These are phyloP conservation scores for Brasenia schreberi DNA, from an alignment of 164 flowering plant genomes.

Conservation along the genomic window DNA sequence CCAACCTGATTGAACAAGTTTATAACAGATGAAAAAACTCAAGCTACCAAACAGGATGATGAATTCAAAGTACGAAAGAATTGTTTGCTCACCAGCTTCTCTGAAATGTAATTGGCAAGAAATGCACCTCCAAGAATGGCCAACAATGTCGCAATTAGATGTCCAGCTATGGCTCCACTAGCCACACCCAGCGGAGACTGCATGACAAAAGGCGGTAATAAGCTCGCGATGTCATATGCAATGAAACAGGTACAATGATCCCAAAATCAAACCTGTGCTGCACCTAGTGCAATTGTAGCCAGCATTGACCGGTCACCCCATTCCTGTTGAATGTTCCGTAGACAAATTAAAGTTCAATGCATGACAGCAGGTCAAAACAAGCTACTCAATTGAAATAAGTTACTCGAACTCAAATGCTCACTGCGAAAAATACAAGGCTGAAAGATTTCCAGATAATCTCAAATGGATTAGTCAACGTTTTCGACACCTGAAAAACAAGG, in stretches of 20 bases:
- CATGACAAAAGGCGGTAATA: not conserved
- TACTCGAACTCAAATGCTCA: slow-evolving; percentile 16
- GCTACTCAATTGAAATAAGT: not conserved
- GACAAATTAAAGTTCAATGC: not conserved
- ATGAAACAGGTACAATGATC: not conserved
- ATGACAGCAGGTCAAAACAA: not conserved
- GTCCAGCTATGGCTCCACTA: slow-evolving; percentile 90
- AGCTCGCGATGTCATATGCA: not conserved
- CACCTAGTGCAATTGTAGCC: slow-evolving; percentile 96
- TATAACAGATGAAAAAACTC: not conserved
- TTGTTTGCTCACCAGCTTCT: slow-evolving; percentile 64
- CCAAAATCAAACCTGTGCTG: slow-evolving; percentile 67
- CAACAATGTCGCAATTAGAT: slow-evolving; percentile 65
- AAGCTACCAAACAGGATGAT: not conserved
- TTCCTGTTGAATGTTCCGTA: slow-evolving; percentile 41
- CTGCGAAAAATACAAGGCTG: slow-evolving; percentile 92
- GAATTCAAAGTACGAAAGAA: not conserved
- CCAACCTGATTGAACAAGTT: slow-evolving; percentile 51
- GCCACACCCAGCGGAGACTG: slow-evolving; percentile 99
- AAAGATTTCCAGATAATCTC: slow-evolving; percentile 94
- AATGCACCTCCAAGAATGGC: slow-evolving; percentile 89
- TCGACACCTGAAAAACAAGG: slow-evolving; percentile 39
- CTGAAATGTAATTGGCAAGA: slow-evolving; percentile 87
- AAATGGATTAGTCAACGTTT: slow-evolving; percentile 58
- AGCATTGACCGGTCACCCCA: slow-evolving; percentile 99